phyloP scores from a whole-genome alignment of 208 protist species.

The Crithidia mellificae region DNA sequence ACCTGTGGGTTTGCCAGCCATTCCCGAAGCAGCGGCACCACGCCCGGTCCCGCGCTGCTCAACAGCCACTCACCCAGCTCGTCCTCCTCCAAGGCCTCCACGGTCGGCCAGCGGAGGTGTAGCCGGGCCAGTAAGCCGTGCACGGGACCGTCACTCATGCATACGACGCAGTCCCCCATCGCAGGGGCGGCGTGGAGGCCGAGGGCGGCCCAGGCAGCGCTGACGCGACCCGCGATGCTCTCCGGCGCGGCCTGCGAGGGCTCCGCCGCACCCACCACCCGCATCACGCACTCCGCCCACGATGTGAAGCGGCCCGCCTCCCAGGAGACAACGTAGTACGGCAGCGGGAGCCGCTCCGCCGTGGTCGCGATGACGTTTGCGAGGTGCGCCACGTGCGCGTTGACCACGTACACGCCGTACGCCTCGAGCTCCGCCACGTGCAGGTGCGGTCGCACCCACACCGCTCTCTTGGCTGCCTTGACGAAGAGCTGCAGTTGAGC shows the following conservation, averaged over 20 bases:
- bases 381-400: constrained; percentile 32
- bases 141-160: constrained; percentile 32
- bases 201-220: constrained; percentile 22
- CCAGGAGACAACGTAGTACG: constrained; percentile 43
- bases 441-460: constrained; percentile 31
- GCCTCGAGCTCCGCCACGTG: constrained; percentile 35
- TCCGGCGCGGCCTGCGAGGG: constrained; percentile 20
- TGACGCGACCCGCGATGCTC: constrained; percentile 36
- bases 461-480: constrained; percentile 13
- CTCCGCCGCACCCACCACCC: constrained; percentile 22
- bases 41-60: constrained; percentile 6
- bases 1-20: constrained; percentile 29
- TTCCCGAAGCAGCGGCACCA: constrained; percentile 17
- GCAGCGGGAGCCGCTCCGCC: constrained; percentile 8
- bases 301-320: constrained; percentile 3
- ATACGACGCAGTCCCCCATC: constrained; percentile 22
- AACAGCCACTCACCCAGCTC: constrained; percentile 32
- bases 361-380: constrained; percentile 11
- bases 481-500: constrained; percentile 34
- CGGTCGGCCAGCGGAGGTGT: constrained; percentile 22
- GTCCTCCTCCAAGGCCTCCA: constrained; percentile 32
- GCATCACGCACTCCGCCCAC: constrained; percentile 25
- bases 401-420: constrained; percentile 39
- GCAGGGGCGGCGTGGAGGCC: constrained; percentile 31
- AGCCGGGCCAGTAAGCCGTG: constrained; percentile 30